A percentile compares a stretch with the other conserved stretches of the same genome.
These are phyloP conservation scores for Cyathus striatus DNA, from an alignment of 768 basidiomycete species.

Conservation along the genomic window DNA sequence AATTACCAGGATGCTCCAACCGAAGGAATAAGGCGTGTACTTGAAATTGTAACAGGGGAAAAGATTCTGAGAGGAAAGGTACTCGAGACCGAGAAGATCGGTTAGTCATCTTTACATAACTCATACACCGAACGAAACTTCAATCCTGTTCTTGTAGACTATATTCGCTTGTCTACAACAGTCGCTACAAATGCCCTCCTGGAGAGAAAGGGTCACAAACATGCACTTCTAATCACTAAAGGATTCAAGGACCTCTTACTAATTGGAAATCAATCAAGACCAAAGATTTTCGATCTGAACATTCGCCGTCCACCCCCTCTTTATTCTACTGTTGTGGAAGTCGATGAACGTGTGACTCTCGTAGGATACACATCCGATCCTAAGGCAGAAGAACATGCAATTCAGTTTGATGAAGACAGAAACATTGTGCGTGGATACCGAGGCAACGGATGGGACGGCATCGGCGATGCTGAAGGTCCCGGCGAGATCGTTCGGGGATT, in stretches of 20 bases:
- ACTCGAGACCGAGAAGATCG: slow-evolving; percentile 77
- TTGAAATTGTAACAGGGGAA: slow-evolving; percentile 72
- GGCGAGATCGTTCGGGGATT: slow-evolving; percentile 78
- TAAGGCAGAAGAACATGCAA: slow-evolving; percentile 64
- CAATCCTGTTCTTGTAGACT: slow-evolving; percentile 58
- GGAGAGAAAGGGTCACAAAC: slow-evolving; percentile 90
- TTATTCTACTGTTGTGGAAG: slow-evolving; percentile 70
- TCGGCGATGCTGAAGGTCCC: slow-evolving; percentile 68
- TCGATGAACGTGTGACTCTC: slow-evolving; percentile 90
- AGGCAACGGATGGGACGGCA: slow-evolving; percentile 74
- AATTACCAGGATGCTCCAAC: slow-evolving; percentile 94
- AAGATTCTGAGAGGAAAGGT: slow-evolving; percentile 60
- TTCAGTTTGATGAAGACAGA: slow-evolving; percentile 73
- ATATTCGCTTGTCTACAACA: slow-evolving; percentile 88
- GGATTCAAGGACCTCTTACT: slow-evolving; percentile 89
- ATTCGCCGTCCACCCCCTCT: slow-evolving; percentile 75
- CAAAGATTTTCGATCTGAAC: slow-evolving; percentile 91
- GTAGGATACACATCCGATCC: slow-evolving; percentile 94
- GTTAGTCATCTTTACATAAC: slow-evolving; percentile 38
- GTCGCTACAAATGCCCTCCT: slow-evolving; percentile 95
- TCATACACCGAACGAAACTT: background rate
- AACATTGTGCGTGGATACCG: slow-evolving; percentile 62
- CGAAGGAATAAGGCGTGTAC: slow-evolving; percentile 83
- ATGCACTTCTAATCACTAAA: slow-evolving; percentile 86
- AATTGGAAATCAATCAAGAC: slow-evolving; percentile 94